Conservation (phyloP, 768 basidiomycete genomes). For the Lanmaoa rubissima region DNA sequence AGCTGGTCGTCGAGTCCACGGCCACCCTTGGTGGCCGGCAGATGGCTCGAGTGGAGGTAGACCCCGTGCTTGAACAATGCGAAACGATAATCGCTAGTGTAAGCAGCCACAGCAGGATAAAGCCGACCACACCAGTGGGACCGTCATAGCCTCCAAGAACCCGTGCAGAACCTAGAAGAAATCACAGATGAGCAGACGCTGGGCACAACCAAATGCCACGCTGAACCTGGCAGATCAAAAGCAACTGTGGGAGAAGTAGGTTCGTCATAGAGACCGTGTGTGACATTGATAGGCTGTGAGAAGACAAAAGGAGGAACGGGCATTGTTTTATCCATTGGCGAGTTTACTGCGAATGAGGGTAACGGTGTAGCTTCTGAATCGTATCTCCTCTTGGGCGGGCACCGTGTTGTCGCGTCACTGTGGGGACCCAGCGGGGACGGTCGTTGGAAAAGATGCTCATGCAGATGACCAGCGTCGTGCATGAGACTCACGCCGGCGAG, state of each 20-base stretch:
- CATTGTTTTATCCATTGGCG: not conserved
- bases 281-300: not conserved
- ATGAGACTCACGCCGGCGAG: not conserved
- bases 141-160: not conserved
- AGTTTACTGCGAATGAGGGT: not conserved
- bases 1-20: not conserved
- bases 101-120: slow-evolving; percentile 6
- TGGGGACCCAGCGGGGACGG: not conserved
- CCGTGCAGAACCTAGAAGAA: not conserved
- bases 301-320: not conserved
- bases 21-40: not conserved
- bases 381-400: slow-evolving; percentile 16
- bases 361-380: not conserved
- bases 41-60: not conserved
- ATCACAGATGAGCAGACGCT: not conserved
- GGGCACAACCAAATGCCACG: not conserved
- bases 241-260: not conserved
- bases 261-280: not conserved
- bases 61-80: not conserved
- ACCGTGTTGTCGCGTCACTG: not conserved
- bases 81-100: not conserved
- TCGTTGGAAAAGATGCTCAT: not conserved
- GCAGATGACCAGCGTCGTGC: not conserved
- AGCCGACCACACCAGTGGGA: not conserved
- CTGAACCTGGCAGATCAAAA: slow-evolving; percentile 2